Evolutionary conservation across 2,329 filamentous ascomycete species (phyloP).

Genomic region (Pseudopyrenochaeta lycopersici): DNA sequence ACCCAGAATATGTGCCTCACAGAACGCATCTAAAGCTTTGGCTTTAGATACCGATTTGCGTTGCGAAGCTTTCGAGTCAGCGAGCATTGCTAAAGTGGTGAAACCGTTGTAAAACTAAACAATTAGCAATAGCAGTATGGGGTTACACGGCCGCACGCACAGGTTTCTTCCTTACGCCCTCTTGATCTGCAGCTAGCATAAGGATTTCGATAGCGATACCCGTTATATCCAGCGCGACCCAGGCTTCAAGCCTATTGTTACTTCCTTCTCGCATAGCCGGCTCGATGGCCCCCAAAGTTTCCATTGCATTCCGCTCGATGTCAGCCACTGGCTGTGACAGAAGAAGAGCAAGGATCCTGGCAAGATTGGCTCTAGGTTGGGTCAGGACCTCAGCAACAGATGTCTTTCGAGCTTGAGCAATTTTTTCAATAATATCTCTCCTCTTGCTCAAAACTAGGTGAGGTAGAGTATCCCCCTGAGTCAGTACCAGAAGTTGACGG

Average conservation of each 20-base stretch:
- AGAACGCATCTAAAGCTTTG: constrained; percentile 74
- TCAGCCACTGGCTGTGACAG: constrained; percentile 70
- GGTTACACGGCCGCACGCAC: constrained; percentile 56
- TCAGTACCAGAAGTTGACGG: constrained; percentile 75
- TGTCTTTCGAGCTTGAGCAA: constrained; percentile 73
- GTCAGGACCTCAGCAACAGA: constrained; percentile 69
- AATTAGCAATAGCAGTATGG: constrained; percentile 1
- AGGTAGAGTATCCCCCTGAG: constrained; percentile 84
- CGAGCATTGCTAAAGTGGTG: constrained; percentile 55
- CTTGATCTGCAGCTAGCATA: constrained; percentile 77
- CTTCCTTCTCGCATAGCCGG: constrained; percentile 69
- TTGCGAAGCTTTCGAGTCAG: constrained; percentile 57
- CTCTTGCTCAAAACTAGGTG: constrained; percentile 83
- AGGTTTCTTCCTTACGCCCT: constrained; percentile 59
- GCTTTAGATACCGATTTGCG: constrained; percentile 57
- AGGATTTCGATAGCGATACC: constrained; percentile 82
- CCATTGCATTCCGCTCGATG: constrained; percentile 72
- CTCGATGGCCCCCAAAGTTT: constrained; percentile 73
- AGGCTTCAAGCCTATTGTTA: constrained; percentile 68
- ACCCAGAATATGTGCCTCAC: constrained; percentile 84
- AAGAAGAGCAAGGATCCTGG: constrained; percentile 66
- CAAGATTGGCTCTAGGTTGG: constrained; percentile 64
- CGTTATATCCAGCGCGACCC: constrained; percentile 79
- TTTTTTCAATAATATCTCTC: constrained; percentile 79
- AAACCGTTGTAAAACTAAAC: constrained; percentile 59